These are phyloP conservation scores for Xylariaceae sp. DNA, from an alignment of 2,329 filamentous ascomycete genomes.

Conservation along the genomic window DNA sequence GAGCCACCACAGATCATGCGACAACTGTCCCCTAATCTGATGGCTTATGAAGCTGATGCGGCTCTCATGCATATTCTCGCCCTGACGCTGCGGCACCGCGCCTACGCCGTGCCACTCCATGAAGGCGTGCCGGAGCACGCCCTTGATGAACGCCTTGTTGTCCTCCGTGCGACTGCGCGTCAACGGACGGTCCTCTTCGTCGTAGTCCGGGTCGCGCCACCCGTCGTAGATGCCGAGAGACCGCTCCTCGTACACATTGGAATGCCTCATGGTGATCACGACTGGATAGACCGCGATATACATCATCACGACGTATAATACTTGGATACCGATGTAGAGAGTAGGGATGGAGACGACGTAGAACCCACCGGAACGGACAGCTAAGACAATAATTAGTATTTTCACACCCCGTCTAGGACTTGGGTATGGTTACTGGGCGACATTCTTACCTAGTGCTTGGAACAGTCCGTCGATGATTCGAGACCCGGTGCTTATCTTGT, in stretches of 20 bases:
- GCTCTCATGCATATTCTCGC: constrained; percentile 27
- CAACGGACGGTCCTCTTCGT: constrained; percentile 10
- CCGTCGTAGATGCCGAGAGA: constrained; percentile 44
- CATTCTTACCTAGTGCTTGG: constrained; percentile 47
- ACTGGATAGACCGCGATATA: constrained; percentile 45
- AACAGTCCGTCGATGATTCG: constrained; percentile 61
- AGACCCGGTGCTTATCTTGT: constrained; percentile 45
- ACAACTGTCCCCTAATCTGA: constrained; percentile 55
- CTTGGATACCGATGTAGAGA: constrained; percentile 43
- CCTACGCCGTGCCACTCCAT: constrained; percentile 28
- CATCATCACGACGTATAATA: constrained; percentile 48
- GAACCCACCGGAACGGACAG: constrained; percentile 61
- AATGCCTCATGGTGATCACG: constrained; percentile 47
- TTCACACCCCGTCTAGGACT: neutral
- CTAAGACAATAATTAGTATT: constrained; percentile 26
- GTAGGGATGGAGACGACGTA: constrained; percentile 57
- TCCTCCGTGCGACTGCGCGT: constrained; percentile 15
- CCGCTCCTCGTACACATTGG: constrained; percentile 59
- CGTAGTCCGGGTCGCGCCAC: constrained; percentile 17
- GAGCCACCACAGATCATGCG: constrained; percentile 62
- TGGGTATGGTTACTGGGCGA: neutral
- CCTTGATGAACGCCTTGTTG: constrained; percentile 16
- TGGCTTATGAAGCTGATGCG: constrained; percentile 47
- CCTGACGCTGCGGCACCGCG: constrained; percentile 16
- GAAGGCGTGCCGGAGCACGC: constrained; percentile 19